Evolutionary conservation across 495 filamentous ascomycete genomes (phyloP).

Genomic region (Cercophora newfieldiana): DNA sequence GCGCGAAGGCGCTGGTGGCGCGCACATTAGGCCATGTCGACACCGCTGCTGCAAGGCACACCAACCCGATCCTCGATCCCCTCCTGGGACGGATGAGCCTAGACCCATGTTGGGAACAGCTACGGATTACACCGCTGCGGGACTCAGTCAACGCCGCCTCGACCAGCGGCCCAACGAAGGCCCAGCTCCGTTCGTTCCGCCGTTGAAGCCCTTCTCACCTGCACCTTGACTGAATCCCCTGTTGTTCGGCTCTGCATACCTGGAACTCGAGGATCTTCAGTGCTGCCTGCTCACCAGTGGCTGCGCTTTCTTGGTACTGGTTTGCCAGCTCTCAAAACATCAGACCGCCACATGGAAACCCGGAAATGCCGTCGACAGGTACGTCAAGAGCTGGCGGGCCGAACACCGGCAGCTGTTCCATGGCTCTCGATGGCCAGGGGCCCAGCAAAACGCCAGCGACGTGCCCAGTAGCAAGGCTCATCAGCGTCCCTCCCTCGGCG

Average conservation of each 20-base stretch:
- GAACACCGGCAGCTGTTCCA: slow-evolving; percentile 13
- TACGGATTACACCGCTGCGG: neutral
- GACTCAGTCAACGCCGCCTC: neutral
- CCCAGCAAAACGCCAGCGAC: neutral
- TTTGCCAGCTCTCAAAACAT: slow-evolving; percentile 7
- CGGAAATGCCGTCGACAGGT: slow-evolving; percentile 16
- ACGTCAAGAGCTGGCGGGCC: slow-evolving; percentile 9
- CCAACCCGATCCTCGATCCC: slow-evolving; percentile 15
- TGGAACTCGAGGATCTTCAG: neutral
- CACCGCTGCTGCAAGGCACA: slow-evolving; percentile 16
- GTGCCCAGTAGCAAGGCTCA: neutral
- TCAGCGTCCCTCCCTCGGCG: slow-evolving; percentile 2
- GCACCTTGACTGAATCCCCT: neutral
- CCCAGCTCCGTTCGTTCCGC: neutral
- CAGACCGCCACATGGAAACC: slow-evolving; percentile 12
- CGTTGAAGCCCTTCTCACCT: neutral
- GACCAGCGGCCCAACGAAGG: neutral
- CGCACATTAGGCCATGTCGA: neutral
- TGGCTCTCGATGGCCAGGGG: slow-evolving; percentile 3
- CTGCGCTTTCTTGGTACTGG: slow-evolving; percentile 9
- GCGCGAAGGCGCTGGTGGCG: neutral
- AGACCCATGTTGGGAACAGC: neutral
- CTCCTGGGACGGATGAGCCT: neutral
- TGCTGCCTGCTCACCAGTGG: slow-evolving; percentile 3
- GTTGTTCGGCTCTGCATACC: neutral